Percentiles rank a stretch among this genome's conserved stretches.
Conservation (phyloP, 257 asterid genomes). For the Dorcoceras hygrometricum region DNA sequence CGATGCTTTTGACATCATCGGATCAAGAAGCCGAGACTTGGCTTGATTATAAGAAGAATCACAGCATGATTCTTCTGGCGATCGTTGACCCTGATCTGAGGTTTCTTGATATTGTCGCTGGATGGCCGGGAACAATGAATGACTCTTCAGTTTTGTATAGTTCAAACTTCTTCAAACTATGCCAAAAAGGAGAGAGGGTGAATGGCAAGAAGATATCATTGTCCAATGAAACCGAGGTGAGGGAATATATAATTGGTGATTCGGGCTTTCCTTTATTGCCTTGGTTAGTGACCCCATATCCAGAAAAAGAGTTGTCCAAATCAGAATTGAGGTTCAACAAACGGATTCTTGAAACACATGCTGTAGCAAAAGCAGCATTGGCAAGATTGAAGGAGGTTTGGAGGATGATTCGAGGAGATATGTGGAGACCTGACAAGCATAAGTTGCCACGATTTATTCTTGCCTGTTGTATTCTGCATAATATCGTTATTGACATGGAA, state of each 20-base stretch:
- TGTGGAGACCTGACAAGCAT: slow-evolving; percentile 94
- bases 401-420: slow-evolving; percentile 69
- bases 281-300: slow-evolving; percentile 82
- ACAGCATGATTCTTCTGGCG: slow-evolving; percentile 83
- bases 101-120: slow-evolving; percentile 62
- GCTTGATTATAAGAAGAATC: slow-evolving; percentile 52
- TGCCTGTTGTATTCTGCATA: slow-evolving; percentile 89
- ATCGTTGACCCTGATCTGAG: slow-evolving; percentile 65
- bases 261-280: slow-evolving; percentile 65
- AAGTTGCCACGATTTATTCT: slow-evolving; percentile 77
- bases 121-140: slow-evolving; percentile 85
- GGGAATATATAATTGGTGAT: slow-evolving; percentile 69
- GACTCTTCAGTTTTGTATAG: slow-evolving; percentile 51
- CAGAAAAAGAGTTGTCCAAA: slow-evolving; percentile 41
- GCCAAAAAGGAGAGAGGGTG: slow-evolving; percentile 57
- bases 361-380: slow-evolving; percentile 57
- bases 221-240: slow-evolving; percentile 36
- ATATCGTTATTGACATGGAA: slow-evolving; percentile 75
- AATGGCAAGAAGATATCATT: slow-evolving; percentile 35
- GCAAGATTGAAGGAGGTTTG: slow-evolving; percentile 66
- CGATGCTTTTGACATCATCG: slow-evolving; percentile 63
- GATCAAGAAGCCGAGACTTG: slow-evolving; percentile 55
- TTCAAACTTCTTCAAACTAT: slow-evolving; percentile 48
- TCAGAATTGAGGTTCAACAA: slow-evolving; percentile 48
- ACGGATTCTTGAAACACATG: slow-evolving; percentile 42